Conservation (phyloP, 306 rosid species). For the Mucuna pruriens region DNA sequence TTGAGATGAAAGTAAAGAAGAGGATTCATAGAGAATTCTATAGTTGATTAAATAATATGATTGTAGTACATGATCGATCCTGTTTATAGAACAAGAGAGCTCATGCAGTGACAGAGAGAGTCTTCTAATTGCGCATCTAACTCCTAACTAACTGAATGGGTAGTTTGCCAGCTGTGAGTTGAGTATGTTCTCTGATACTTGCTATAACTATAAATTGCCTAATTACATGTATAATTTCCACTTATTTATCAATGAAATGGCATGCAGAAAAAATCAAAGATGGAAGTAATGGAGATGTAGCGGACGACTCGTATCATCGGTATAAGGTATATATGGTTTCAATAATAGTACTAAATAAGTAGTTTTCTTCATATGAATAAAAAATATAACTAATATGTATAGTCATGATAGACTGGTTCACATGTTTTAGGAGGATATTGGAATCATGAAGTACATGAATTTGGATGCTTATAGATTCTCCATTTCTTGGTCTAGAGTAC, state of each 20-base stretch:
- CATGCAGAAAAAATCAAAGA: constrained; percentile 56
- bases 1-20: background rate
- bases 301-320: constrained; percentile 51
- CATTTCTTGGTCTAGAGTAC: constrained; percentile 55
- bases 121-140: background rate
- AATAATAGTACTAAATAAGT: background rate
- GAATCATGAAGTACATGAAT: constrained; percentile 62
- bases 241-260: constrained; percentile 27
- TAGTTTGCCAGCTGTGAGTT: background rate
- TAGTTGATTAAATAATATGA: background rate
- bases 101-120: background rate
- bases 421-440: constrained; percentile 64
- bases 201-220: background rate
- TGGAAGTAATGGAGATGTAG: constrained; percentile 50
- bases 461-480: constrained; percentile 64
- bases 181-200: background rate
- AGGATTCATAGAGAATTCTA: background rate
- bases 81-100: background rate
- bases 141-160: background rate
- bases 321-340: constrained; percentile 45
- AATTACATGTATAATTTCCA: constrained; percentile 4
- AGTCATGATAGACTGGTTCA: constrained; percentile 21
- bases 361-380: background rate
- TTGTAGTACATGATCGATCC: no score
- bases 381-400: background rate